phyloP scores from a whole-genome alignment of 495 filamentous ascomycete genomes.

The Chaetomium fimeti region DNA sequence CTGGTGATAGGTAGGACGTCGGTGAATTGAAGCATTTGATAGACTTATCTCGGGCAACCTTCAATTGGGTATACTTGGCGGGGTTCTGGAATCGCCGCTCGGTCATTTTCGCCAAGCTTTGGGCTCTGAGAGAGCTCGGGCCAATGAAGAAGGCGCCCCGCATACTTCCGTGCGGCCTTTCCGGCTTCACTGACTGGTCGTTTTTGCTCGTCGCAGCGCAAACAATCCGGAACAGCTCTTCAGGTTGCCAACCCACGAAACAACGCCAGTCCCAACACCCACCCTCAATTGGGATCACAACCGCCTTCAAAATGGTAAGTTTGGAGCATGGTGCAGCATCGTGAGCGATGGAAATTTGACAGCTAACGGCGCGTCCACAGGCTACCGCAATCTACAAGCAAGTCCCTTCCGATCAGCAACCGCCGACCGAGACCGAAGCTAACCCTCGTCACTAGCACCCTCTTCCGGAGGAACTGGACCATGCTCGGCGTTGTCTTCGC shows the following conservation, averaged over 20 bases:
- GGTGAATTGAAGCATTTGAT: neutral
- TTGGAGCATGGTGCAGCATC: neutral
- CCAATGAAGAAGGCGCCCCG: conserved; percentile 39
- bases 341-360: neutral
- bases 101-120: conserved; percentile 15
- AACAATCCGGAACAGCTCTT: conserved; percentile 22
- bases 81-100: neutral
- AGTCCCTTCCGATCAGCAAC: conserved; percentile 45
- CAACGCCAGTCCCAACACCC: conserved; percentile 24
- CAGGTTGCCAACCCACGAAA: conserved; percentile 17
- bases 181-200: conserved; percentile 25
- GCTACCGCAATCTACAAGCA: conserved; percentile 75
- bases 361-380: conserved; percentile 39
- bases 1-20: too few relatives aligned
- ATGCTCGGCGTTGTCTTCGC: conserved; percentile 85
- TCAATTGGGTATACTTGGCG: neutral
- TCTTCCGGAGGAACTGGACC: conserved; percentile 81
- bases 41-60: neutral
- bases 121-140: conserved; percentile 34
- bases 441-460: conserved; percentile 55
- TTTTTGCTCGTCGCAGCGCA: conserved; percentile 31
- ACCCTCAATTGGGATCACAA: conserved; percentile 29
- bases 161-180: conserved; percentile 38
- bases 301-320: conserved; percentile 42
- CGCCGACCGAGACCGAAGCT: conserved; percentile 29